Base-by-base conservation (phyloP, 441 rosid species). In the Jatropha podagrica region DNA sequence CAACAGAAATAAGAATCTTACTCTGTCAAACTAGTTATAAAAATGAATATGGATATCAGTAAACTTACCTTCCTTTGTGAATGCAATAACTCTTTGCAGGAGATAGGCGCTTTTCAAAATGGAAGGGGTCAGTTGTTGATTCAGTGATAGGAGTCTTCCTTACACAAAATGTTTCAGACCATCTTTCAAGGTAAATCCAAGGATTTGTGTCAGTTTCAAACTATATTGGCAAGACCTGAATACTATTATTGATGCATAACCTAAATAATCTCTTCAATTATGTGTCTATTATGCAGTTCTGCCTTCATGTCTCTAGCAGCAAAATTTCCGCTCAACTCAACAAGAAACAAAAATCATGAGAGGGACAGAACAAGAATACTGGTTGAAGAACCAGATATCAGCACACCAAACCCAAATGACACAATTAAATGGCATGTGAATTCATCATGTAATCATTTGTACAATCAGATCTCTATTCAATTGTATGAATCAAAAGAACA, bases 111-210 rank as follows among this genome's bases (percentile, higher is more conserved):
- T 96, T 96, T 89, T 91, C 98, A 18, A 86, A 83, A 77, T 96
- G 99, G 99, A 96, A 96, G 80, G 99, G 99, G 72, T 96, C 99
- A 3, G 97, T 96, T 76, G 97, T 96, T 72, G 99, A 96, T 81
- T 96, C 99, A 0, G 97, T 96, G 49, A 85, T 94, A 55, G 98
- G 99, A 75, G 99, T 96, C 49, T 96, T 94, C 85, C 94, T 96
- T 41, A 96, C 99, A 61, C 99, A 96, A 74, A 96, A 96, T 81
- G 99, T 96, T 71, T 85, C 99, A 49, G 99, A 96, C 83, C 98
- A 94, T 77, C 98, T 96, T 56, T 96, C 99, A 77, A 96, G 99
- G 99, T 96, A 85, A 79, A 71, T 68, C 75, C 66, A 11, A 49
- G 42, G 13, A 41, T 75, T 70, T 49, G 59, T 77, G 72, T 75